Evolutionary conservation across 768 basidiomycete species (phyloP), one percentile per base, ranked within the genome.

Genomic region (Leccinum truebloodii): DNA sequence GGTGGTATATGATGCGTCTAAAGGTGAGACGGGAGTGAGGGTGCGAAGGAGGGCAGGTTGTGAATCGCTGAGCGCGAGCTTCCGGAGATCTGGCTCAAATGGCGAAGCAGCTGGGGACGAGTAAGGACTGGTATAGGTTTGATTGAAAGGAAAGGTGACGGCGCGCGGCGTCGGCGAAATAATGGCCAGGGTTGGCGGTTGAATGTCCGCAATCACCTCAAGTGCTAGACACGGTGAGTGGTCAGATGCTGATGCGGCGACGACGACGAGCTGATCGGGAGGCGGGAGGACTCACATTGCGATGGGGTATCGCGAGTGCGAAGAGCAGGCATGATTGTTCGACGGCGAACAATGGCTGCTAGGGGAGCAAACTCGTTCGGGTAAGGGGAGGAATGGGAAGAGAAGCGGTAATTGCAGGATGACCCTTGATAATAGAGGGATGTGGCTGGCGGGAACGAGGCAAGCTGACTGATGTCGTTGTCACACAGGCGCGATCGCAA

Each of bases 271-370:
- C 54, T 57, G 59, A 59, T 60, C 13, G 35, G 30, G 16, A 0
- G 24, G 22, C 30, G 18, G 46, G 39, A 24, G 50, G 44, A 73
- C 79, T 77, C 57, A 80, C 81, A 74, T 71, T 78, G 79, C 72
- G 81, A 75, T 65, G 80, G 82, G 80, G 82, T 86, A 80, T 89
- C 87, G 80, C 87, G 87, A 73, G 88, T 90, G 78, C 89, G 88
- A 71, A 85, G 80, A 55, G 87, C 87, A 75, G 89, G 89, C 89
- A 90, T 90, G 81, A 83, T 85, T 75, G 78, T 74, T 69, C 69
- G 70, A 66, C 61, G 66, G 32, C 34, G 70, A 72, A 76, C 69
- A 77, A 72, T 66, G 63, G 63, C 72, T 69, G 72, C 73, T 55
- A 54, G 70, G 67, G 60, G 74, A 67, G 70, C 73, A 67, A 63